Evolutionary conservation across 1,284 basidiomycete genomes (phyloP).

Genomic region (Cryptococcus sp.): DNA sequence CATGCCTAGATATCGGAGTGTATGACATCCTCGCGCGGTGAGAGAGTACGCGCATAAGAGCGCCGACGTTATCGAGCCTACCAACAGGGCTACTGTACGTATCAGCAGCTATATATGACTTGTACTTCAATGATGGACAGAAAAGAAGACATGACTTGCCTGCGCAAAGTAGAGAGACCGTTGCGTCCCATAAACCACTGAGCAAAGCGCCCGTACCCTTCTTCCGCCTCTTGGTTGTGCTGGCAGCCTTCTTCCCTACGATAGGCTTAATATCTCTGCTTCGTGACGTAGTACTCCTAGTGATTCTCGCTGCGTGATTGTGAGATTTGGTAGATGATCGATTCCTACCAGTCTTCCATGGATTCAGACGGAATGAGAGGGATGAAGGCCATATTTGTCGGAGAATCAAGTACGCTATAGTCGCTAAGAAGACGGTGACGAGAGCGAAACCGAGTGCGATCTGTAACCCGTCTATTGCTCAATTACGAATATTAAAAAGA

Average conservation of each 20-base stretch:
- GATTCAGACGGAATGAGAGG: neutral
- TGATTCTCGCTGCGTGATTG: neutral
- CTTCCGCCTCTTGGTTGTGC: neutral
- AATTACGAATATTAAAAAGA: neutral
- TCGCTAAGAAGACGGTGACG: constrained; percentile 8
- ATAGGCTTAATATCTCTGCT: neutral
- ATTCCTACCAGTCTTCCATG: neutral
- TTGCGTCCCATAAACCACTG: neutral
- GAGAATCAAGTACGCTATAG: constrained; percentile 11
- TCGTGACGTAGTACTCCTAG: neutral
- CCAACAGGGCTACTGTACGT: neutral
- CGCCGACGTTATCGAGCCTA: constrained; percentile 10
- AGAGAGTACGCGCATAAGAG: constrained; percentile 13
- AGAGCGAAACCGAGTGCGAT: constrained; percentile 9
- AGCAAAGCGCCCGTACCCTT: neutral
- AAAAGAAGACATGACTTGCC: neutral
- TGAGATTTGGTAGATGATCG: neutral
- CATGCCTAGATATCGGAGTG: constrained; percentile 14
- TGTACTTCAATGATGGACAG: too few species aligned
- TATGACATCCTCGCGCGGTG: constrained; percentile 13
- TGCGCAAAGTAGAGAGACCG: neutral
- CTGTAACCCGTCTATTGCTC: neutral
- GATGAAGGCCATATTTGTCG: constrained; percentile 6
- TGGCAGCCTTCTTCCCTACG: neutral
- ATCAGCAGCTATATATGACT: neutral